Conservation (phyloP, 192 early-diverging fungal genomes). For the Coemansia sp. region DNA sequence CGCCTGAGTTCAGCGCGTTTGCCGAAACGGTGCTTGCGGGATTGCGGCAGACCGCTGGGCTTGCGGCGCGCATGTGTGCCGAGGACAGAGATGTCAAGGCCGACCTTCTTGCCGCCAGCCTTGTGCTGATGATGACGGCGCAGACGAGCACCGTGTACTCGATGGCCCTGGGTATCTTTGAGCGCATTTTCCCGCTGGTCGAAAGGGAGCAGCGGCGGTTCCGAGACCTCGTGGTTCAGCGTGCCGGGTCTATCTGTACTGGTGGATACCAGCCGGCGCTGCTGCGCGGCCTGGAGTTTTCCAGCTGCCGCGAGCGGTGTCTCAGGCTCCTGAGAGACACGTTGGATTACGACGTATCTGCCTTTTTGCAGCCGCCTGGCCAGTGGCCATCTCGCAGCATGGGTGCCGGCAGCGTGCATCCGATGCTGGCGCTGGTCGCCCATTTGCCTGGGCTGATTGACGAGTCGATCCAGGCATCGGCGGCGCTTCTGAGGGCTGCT, state of each 20-base stretch:
- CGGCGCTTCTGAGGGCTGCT: not conserved
- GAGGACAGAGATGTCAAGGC: slow-evolving; percentile 24
- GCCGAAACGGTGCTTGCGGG: slow-evolving; percentile 36
- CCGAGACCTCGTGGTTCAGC: slow-evolving; percentile 8
- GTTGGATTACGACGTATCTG: slow-evolving; percentile 12
- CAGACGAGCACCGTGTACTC: slow-evolving; percentile 23
- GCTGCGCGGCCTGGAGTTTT: slow-evolving; percentile 41
- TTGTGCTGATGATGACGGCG: slow-evolving; percentile 37
- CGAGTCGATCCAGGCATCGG: slow-evolving; percentile 11
- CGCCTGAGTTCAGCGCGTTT: slow-evolving; percentile 24
- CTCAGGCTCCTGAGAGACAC: slow-evolving; percentile 28
- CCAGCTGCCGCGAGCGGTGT: slow-evolving; percentile 35
- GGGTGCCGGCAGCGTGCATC: not conserved
- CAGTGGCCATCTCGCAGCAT: not conserved
- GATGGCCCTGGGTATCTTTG: slow-evolving; percentile 42
- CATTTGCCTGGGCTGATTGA: slow-evolving; percentile 31
- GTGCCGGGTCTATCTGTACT: slow-evolving; percentile 6
- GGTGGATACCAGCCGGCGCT: slow-evolving; percentile 29
- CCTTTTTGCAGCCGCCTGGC: not conserved
- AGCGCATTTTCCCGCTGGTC: slow-evolving; percentile 35
- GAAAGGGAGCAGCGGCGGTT: slow-evolving; percentile 9
- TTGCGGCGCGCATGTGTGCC: slow-evolving; percentile 33
- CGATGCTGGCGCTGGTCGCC: slow-evolving; percentile 30
- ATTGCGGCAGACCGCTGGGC: slow-evolving; percentile 28
- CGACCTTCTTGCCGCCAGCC: slow-evolving; percentile 25